Base-by-base conservation (phyloP, 2,329 filamentous ascomycete genomes). In the Xylariaceae sp. region DNA sequence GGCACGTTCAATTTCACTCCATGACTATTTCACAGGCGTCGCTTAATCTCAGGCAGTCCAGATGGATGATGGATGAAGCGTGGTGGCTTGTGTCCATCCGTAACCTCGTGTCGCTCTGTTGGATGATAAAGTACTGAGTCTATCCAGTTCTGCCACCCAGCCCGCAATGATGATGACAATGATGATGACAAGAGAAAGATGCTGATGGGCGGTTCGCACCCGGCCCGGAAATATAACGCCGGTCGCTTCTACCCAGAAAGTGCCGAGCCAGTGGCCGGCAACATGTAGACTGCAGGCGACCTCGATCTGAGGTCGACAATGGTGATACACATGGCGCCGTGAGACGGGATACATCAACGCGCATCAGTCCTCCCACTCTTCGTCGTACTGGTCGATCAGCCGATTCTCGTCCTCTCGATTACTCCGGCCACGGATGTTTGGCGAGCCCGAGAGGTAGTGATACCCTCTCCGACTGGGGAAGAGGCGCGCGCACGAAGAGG, bases 351-450 rank as follows among this genome's bases (percentile, higher is more conserved):
- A 32, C 19, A 28, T 34, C 19, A 34, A 33, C 30, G 17, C 31
- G 11, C 35, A 41, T 59, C 51, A 80, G 43, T 94, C 89, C 49
- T 95, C 89, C 90, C 90, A 96, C 56, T 95, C 89, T 58, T 96
- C 90, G 52, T 96, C 92, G 39, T 95, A 68, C 59, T 95, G 87
- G 58, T 96, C 90, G 57, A 98, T 96, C 49, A 96, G 63, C 43
- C 88, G 69, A 59, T 96, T 95, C 62, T 96, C 92, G 35, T 88
- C 89, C 38, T 95, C 90, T 36, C 69, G 58, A 50, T 66, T 66
- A 46, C 68, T 56, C 40, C 63, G 59, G 29, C 46, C 49, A 25
- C 52, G 59, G 24, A 68, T 64, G 44, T 57, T 69, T 9, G 70
- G 64, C 30, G 70, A 74, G 11, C 67, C 60, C 23, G 71, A 72